Base-by-base conservation (phyloP, 1,284 basidiomycete genomes). In the Microbotryum violaceum region DNA sequence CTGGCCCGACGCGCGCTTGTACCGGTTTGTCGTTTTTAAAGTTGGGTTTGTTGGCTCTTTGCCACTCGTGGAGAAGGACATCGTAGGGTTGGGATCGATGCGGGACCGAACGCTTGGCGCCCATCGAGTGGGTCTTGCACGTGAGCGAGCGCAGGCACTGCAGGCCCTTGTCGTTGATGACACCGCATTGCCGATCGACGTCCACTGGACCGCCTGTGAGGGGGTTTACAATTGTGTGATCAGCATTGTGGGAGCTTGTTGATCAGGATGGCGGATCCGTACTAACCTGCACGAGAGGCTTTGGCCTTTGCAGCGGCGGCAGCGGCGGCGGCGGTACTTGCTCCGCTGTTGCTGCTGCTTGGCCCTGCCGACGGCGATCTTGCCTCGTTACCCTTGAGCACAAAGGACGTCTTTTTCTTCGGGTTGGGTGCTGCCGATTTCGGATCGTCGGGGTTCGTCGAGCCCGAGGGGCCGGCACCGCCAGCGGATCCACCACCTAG, bases 81-180 rank as follows among this genome's bases (percentile, higher is more conserved):
- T 97, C 93, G 75, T 92, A 98, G 2, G 79, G 77, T 54, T 86
- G 83, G 0, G 89, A 89, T 10, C 96, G 88, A 33, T 91, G 91
- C 68, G 84, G 82, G 0, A 98, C 92, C 8, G 89, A 83, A 23
- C 96, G 87, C 75, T 98, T 98, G 29, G 91, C 89, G 37, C 91
- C 91, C 88, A 98, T 96, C 1, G 90, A 88, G 74, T 98, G 94
- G 5, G 94, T 92, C 77, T 98, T 98, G 81, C 94, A 98, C 0
- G 94, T 97, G 45, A 98, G 82, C 16, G 91, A 92, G 48, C 94
- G 89, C n/a, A 91, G 91, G 75, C 94, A 98, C 0, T 90, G 91
- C 12, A 91, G 79, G 51, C 83, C 83, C 75, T 97, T 97, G 78
- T 97, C 93, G 78, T 94, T 97, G 75, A 97, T 93, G 51, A 98